phyloP scores from a whole-genome alignment of 495 filamentous ascomycete genomes.

The Staphylotrichum longicolle region DNA sequence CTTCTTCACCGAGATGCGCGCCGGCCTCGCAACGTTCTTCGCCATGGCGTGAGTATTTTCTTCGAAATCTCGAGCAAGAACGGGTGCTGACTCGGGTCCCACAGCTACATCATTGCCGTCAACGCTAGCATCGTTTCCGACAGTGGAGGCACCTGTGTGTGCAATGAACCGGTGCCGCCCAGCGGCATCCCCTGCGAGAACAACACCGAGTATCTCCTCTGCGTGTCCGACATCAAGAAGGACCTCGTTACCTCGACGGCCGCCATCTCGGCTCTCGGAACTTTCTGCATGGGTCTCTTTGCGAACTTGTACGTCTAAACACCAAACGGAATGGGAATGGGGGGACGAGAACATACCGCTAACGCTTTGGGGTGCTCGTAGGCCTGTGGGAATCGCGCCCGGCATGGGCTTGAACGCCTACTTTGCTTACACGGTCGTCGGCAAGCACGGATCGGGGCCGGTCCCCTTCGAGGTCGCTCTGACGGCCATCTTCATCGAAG shows the following conservation, averaged over 20 bases:
- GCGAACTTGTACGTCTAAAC: conserved; percentile 49
- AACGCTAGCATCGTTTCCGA: conserved; percentile 68
- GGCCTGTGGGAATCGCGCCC: conserved; percentile 73
- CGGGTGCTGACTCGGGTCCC: conserved; percentile 8
- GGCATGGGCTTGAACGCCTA: conserved; percentile 86
- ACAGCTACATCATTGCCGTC: conserved; percentile 61
- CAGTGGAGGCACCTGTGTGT: conserved; percentile 66
- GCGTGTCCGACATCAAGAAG: conserved; percentile 63
- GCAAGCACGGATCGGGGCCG: conserved; percentile 62
- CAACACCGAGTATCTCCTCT: conserved; percentile 60
- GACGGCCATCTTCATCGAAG: conserved; percentile 81
- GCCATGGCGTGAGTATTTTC: conserved; percentile 64
- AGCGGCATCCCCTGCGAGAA: conserved; percentile 55
- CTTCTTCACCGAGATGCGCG: conserved; percentile 77
- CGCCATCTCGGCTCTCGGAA: conserved; percentile 67
- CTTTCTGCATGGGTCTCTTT: conserved; percentile 73
- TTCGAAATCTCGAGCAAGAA: no score
- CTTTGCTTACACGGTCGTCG: conserved; percentile 80
- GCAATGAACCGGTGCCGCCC: conserved; percentile 42
- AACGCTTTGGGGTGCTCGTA: conserved; percentile 28
- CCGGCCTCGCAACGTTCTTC: conserved; percentile 78
- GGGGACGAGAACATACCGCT: conserved; percentile 7
- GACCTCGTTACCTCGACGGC: conserved; percentile 79
- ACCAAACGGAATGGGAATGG: background rate
- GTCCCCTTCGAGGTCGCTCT: conserved; percentile 69